Base-by-base conservation (phyloP, 2,329 filamentous ascomycete species). In the Sarocladium strictum region DNA sequence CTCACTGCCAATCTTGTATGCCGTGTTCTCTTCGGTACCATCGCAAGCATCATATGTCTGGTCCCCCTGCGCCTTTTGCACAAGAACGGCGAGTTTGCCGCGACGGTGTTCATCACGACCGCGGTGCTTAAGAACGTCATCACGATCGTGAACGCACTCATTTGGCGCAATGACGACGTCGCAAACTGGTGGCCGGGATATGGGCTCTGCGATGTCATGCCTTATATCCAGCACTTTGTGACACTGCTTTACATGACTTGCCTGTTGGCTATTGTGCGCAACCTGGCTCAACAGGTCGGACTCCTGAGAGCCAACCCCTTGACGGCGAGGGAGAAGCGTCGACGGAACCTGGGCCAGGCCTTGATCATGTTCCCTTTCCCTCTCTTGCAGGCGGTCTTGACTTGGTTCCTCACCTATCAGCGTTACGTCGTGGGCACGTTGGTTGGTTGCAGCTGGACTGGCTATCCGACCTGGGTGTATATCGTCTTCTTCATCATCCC, bases 281-380 rank as follows among this genome's bases (percentile, higher is more conserved):
- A 79, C 43, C 71, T 84, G 10, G 72, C 79, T 14, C 64, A 69
- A 35, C 78, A 79, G 60, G 72, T 84, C 53, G 72, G 71, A 29
- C 62, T 78, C 24, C 59, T 72, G 53, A 68, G 76, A 2, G 73
- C 70, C 23, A 67, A 68, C 50, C 67, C 69, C 4, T 65, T 76
- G 5, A 72, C 69, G 1, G 58, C 63, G 17, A 59, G 57, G 3
- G 78, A 82, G 66, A 71, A 65, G 55, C 68, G 67, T 14, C 66
- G 68, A 1, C 70, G 73, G 21, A 73, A 72, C 53, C 55, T 77
- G 9, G 55, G 74, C 5, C 79, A 84, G 59, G 73, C 74, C 3
- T 66, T 78, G 57, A 73, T 83, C 67, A 78, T 84, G 57, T 81
- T 84, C 53, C 72, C 78, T 1, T 55, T 79, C 3, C 79, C 80